A percentile compares a stretch with the other conserved stretches of the same genome.
Evolutionary conservation across 352 stramenopile genomes (phyloP).

Genomic region (Globisporangium megalacanthum): DNA sequence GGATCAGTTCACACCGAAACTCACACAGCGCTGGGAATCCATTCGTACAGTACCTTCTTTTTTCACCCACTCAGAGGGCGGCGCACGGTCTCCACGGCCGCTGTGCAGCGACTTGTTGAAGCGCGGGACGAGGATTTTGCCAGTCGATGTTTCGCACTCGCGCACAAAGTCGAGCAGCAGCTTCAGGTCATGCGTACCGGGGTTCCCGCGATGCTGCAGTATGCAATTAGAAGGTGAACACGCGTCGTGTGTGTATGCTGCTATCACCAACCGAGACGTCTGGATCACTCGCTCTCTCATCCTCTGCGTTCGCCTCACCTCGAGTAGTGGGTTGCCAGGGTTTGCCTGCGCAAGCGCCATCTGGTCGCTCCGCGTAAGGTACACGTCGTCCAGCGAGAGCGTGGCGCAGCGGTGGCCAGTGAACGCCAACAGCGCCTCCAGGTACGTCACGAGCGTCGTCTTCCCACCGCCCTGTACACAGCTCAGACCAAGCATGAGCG

Average conservation of each 20-base stretch:
- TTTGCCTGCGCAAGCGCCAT: slow-evolving; percentile 52
- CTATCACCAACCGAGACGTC: too few relatives aligned
- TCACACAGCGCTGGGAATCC: background rate
- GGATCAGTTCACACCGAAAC: background rate
- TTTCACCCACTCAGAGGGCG: slow-evolving; percentile 42
- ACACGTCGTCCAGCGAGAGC: slow-evolving; percentile 83
- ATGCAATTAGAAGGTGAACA: background rate
- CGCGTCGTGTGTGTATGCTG: too few relatives aligned
- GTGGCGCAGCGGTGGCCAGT: slow-evolving; percentile 61
- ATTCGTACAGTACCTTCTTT: slow-evolving; percentile 35
- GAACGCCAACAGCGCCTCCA: slow-evolving; percentile 51
- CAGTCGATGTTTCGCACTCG: slow-evolving; percentile 40
- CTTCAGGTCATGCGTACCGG: slow-evolving; percentile 72
- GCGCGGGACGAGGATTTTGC: slow-evolving; percentile 49
- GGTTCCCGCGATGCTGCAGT: slow-evolving; percentile 69
- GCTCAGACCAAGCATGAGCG: slow-evolving; percentile 66
- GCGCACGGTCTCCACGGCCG: slow-evolving; percentile 68
- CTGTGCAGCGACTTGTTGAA: slow-evolving; percentile 80
- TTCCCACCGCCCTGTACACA: slow-evolving; percentile 84
- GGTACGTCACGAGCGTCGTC: slow-evolving; percentile 69
- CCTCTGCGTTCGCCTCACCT: slow-evolving; percentile 31
- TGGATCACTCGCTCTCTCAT: background rate
- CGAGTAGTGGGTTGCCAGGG: slow-evolving; percentile 63
- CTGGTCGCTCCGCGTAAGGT: slow-evolving; percentile 63
- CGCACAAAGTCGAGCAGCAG: slow-evolving; percentile 58